phyloP scores from a whole-genome alignment of 2,329 filamentous ascomycete species.

The Nemania abortiva region DNA sequence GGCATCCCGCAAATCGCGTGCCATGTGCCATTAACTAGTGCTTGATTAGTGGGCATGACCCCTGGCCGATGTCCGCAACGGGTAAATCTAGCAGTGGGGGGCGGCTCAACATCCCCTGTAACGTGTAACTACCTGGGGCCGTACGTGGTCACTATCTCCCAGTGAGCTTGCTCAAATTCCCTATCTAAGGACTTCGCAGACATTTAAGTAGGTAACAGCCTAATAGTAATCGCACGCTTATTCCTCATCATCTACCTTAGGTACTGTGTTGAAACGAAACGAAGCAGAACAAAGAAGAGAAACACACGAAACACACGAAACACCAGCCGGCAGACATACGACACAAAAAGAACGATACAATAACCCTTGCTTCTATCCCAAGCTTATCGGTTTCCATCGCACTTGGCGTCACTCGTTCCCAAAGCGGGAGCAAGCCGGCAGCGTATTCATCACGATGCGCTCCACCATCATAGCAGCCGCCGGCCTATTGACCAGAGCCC shows the following conservation, averaged over 20 bases:
- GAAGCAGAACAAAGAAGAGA: background rate
- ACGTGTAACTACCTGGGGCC: background rate
- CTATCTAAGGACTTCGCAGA: background rate
- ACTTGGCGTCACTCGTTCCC: background rate
- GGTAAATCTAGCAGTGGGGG: conserved; percentile 25
- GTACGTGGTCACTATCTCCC: background rate
- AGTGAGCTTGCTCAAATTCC: too few relatives aligned
- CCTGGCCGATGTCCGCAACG: conserved; percentile 20
- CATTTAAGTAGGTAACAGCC: background rate
- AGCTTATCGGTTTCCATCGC: background rate
- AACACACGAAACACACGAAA: too few relatives aligned
- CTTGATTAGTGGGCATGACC: conserved; percentile 19
- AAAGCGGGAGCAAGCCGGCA: conserved; percentile 1
- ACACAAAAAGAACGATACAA: background rate
- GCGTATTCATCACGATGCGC: conserved; percentile 46
- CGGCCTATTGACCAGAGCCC: conserved; percentile 55
- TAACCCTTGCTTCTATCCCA: background rate
- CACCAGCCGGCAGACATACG: background rate
- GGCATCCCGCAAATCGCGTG: conserved; percentile 6
- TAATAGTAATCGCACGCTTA: conserved; percentile 3
- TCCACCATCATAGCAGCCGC: conserved; percentile 53
- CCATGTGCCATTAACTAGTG: conserved; percentile 23
- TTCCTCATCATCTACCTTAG: background rate
- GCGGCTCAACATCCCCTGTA: conserved; percentile 21
- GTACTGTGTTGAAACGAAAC: too few relatives aligned